Evolutionary conservation across 1,284 basidiomycete genomes (phyloP).

Genomic region (Rhodotorula sp.): DNA sequence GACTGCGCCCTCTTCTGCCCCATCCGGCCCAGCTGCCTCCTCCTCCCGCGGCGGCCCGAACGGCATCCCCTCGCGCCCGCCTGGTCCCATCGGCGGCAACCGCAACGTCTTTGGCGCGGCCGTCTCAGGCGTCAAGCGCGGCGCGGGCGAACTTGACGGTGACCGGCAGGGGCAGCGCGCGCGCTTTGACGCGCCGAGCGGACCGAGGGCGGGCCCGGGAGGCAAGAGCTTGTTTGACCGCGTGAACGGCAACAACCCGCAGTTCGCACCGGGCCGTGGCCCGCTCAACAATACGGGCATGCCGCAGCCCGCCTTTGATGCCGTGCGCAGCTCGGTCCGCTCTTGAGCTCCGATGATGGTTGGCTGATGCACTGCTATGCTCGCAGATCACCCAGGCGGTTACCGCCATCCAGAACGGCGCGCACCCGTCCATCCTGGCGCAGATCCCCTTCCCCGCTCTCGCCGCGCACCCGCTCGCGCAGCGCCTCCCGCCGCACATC

Average conservation of each 20-base stretch:
- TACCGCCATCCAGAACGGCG: constrained; percentile 35
- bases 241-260: constrained; percentile 37
- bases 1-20: constrained; percentile 4
- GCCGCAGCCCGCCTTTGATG: constrained; percentile 38
- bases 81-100: constrained; percentile 4
- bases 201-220: constrained; percentile 7
- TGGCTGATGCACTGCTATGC: neutral
- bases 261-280: constrained; percentile 24
- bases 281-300: constrained; percentile 31
- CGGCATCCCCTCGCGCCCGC: constrained; percentile 6
- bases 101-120: constrained; percentile 42
- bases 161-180: constrained; percentile 19
- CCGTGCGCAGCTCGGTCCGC: constrained; percentile 4
- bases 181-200: constrained; percentile 15
- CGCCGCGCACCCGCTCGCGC: constrained; percentile 32
- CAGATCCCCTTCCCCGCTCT: constrained; percentile 35
- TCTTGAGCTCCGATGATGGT: too few relatives aligned
- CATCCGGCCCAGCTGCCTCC: neutral
- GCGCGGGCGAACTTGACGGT: constrained; percentile 24
- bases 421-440: constrained; percentile 37
- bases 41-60: constrained; percentile 48
- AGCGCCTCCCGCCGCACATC: constrained; percentile 30
- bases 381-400: constrained; percentile 39
- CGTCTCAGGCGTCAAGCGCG: constrained; percentile 43
- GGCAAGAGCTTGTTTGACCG: constrained; percentile 40